These are phyloP conservation scores for Dactylellina parvicollis DNA, from an alignment of 2,329 filamentous ascomycete species.

Conservation along the genomic window DNA sequence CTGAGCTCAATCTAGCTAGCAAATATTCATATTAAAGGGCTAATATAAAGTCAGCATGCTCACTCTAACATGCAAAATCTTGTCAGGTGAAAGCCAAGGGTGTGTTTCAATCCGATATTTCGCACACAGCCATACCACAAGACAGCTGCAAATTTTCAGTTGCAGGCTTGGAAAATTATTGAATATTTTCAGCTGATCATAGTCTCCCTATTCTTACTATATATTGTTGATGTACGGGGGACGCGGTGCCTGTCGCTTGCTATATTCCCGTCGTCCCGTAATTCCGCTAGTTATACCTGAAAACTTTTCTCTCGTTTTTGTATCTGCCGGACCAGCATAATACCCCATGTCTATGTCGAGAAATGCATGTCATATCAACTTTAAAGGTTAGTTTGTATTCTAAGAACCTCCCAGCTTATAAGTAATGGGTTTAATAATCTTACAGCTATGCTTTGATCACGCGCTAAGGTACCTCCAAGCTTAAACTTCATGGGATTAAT, in stretches of 20 bases:
- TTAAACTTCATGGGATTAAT: too few species aligned
- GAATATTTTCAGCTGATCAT: neutral
- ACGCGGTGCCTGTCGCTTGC: neutral
- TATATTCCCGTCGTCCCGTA: constrained; percentile 7
- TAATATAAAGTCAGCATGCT: neutral
- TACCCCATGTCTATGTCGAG: too few species aligned
- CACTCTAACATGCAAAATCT: neutral
- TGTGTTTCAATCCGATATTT: neutral
- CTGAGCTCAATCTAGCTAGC: too few species aligned
- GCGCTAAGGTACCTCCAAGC: too few species aligned
- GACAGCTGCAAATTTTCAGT: neutral
- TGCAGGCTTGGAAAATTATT: neutral
- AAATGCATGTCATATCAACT: too few species aligned
- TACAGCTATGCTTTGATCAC: too few species aligned
- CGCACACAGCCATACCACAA: neutral
- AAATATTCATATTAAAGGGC: neutral
- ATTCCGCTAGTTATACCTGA: neutral
- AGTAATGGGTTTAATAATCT: too few species aligned
- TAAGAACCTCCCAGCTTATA: too few species aligned
- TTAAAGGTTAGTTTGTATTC: too few species aligned
- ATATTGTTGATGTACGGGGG: neutral
- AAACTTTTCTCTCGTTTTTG: too few species aligned
- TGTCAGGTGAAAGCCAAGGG: neutral
- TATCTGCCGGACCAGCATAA: too few species aligned
- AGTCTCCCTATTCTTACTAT: neutral